Base-by-base conservation (phyloP, 2,329 filamentous ascomycete genomes). In the Aspergillus novoparasiticus region DNA sequence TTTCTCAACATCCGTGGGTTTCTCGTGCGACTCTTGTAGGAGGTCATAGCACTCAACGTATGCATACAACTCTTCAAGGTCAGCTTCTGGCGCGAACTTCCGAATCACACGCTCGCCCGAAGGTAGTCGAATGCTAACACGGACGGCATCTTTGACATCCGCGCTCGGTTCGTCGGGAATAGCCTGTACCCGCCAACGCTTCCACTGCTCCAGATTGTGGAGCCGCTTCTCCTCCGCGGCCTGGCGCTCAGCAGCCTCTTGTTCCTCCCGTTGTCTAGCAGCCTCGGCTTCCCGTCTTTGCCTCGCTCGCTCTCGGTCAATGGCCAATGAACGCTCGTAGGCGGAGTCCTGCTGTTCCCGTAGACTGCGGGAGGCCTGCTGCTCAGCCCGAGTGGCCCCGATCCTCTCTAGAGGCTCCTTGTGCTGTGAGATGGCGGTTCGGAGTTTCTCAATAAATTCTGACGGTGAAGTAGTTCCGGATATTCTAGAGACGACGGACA, bases 31-130 rank as follows among this genome's bases (percentile, higher is more conserved):
- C 34, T 79, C 78, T 41, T 85, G 78, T 3, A 93, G 70, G 6
- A 90, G 70, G 58, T 92, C 89, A 75, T 93, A 90, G 79, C 94
- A 98, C 74, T 99, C 95, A 2, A 98, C 93, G 79, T 96, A 97
- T 0, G 94, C 95, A 77, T 98, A 98, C 6, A 99, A 80, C 72
- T 97, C 93, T 75, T 98, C 94, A 43, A 98, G 82, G 2, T 86
- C 84, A 0, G 91, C 87, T n/a, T 87, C 82, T 1, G 85, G 82
- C 0, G 83, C 77, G 75, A 99, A 98, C 57, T 86, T 87, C 48
- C 94, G 86, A 61, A 96, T 86, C 2, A 97, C 86, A 48, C 94
- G 85, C 56, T 92, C 90, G 0, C 87, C 90, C 5, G 86, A 89
- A 0, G 83, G 81, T 71, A 90, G 78, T 16, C 87, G 82, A 30